phyloP scores from a whole-genome alignment of 495 filamentous ascomycete genomes.

The Aspergillus incahuasiensis region DNA sequence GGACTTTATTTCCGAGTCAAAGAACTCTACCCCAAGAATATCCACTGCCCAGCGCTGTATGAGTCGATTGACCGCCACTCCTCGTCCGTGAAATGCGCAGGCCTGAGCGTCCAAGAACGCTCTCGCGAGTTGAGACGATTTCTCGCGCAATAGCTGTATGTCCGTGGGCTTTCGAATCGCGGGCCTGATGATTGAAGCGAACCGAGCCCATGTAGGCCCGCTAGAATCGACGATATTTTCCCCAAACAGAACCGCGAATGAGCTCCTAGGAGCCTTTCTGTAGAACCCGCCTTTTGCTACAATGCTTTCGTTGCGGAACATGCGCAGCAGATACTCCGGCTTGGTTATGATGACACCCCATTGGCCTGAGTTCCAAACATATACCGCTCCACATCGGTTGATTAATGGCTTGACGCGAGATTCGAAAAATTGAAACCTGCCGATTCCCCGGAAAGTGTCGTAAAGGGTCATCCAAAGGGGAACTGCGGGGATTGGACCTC shows the following conservation, averaged over 20 bases:
- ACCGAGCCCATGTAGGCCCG: constrained; percentile 15
- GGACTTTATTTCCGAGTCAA: constrained; percentile 7
- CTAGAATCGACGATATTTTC: constrained; percentile 25
- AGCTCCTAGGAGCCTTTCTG: background rate
- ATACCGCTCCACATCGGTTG: background rate
- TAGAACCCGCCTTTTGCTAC: background rate
- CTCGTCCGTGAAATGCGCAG: no score
- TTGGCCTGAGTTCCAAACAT: background rate
- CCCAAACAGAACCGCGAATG: constrained; percentile 1
- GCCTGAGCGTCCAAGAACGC: constrained; percentile 5
- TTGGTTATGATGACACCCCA: constrained; percentile 1
- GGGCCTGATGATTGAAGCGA: constrained; percentile 21
- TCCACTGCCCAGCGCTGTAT: constrained; percentile 6
- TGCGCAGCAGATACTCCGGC: background rate
- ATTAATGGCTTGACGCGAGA: no score
- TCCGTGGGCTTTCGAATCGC: background rate
- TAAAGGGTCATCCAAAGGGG: no score
- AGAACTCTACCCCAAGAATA: constrained; percentile 10
- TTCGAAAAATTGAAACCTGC: no score
- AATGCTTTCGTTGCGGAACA: constrained; percentile 3
- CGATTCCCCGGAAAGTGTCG: no score
- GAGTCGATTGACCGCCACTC: no score
- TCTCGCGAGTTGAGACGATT: background rate
- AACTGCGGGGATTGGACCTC: no score
- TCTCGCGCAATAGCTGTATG: background rate